Conservation (phyloP, 2,329 filamentous ascomycete species). For the Neofusicoccum sp. region DNA sequence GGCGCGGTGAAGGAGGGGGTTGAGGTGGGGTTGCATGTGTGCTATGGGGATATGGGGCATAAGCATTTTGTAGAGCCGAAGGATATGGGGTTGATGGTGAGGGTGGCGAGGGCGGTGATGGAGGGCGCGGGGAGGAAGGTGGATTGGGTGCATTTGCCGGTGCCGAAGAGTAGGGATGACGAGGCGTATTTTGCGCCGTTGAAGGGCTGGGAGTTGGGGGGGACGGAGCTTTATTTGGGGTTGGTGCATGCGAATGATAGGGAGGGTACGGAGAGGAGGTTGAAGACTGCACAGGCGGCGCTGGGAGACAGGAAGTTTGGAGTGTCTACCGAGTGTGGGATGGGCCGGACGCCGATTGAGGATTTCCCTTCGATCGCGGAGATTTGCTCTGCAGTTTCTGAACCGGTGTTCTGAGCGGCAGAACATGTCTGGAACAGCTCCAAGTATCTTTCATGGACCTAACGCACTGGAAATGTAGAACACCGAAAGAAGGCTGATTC, state of each 20-base stretch:
- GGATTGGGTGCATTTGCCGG: slow-evolving; percentile 48
- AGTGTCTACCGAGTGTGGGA: slow-evolving; percentile 28
- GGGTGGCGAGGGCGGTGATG: slow-evolving; percentile 41
- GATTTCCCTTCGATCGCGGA: slow-evolving; percentile 31
- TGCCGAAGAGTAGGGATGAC: slow-evolving; percentile 8
- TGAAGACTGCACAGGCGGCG: neutral
- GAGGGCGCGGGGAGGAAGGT: slow-evolving; percentile 33
- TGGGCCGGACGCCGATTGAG: slow-evolving; percentile 37
- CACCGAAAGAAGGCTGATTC: too few species aligned
- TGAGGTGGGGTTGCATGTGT: slow-evolving; percentile 50
- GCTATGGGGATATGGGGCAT: slow-evolving; percentile 51
- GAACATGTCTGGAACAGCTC: neutral
- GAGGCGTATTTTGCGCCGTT: slow-evolving; percentile 15
- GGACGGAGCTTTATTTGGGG: slow-evolving; percentile 13
- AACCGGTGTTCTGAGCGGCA: neutral
- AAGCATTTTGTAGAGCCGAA: slow-evolving; percentile 49
- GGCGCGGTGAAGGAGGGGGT: slow-evolving; percentile 39
- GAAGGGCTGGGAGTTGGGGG: neutral
- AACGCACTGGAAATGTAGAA: too few species aligned
- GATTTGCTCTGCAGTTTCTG: slow-evolving; percentile 18
- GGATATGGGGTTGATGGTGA: slow-evolving; percentile 38
- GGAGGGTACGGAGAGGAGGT: slow-evolving; percentile 1
- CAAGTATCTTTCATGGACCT: neutral
- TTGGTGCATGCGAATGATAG: slow-evolving; percentile 11
- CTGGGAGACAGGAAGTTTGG: slow-evolving; percentile 5